phyloP scores from a whole-genome alignment of 306 rosid species.

The Lathyrus tuberosus region DNA sequence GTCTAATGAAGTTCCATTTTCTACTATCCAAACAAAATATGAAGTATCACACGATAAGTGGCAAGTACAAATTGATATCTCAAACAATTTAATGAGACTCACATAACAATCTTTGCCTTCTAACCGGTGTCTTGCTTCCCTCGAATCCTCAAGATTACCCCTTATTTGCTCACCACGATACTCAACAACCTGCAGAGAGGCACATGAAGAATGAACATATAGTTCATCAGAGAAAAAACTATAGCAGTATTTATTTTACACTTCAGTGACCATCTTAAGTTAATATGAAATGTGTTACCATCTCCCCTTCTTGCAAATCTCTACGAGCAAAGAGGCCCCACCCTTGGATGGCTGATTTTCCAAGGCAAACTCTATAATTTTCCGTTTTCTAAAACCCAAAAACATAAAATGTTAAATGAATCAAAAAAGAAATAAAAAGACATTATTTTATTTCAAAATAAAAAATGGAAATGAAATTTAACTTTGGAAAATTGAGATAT shows the following conservation, averaged over 20 bases:
- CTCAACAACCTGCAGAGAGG: slow-evolving; percentile 73
- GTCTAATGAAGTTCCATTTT: background rate
- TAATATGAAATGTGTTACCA: slow-evolving; percentile 58
- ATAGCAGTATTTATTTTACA: slow-evolving; percentile 3
- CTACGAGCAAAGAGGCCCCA: slow-evolving; percentile 97
- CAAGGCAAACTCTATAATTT: slow-evolving; percentile 69
- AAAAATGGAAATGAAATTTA: slow-evolving; percentile 26
- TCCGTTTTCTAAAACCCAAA: slow-evolving; percentile 71
- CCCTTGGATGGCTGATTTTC: slow-evolving; percentile 92
- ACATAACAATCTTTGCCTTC: slow-evolving; percentile 96
- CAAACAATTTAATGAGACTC: slow-evolving; percentile 44
- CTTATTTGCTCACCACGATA: slow-evolving; percentile 93
- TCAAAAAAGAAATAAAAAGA: background rate
- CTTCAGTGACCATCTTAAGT: slow-evolving; percentile 26
- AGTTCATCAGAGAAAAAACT: slow-evolving; percentile 29
- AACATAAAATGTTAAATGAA: slow-evolving; percentile 10
- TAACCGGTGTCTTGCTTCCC: slow-evolving; percentile 72
- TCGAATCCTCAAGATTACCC: slow-evolving; percentile 75
- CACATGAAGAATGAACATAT: slow-evolving; percentile 7
- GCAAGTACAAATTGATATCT: slow-evolving; percentile 10
- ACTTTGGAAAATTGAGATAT: slow-evolving; percentile 25
- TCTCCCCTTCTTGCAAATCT: slow-evolving; percentile 90
- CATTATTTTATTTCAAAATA: slow-evolving; percentile 5
- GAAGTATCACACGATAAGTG: slow-evolving; percentile 23
- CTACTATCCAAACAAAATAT: slow-evolving; percentile 15